These are phyloP conservation scores for Phytophthora multivora DNA, from an alignment of 352 stramenopile genomes.

Conservation along the genomic window DNA sequence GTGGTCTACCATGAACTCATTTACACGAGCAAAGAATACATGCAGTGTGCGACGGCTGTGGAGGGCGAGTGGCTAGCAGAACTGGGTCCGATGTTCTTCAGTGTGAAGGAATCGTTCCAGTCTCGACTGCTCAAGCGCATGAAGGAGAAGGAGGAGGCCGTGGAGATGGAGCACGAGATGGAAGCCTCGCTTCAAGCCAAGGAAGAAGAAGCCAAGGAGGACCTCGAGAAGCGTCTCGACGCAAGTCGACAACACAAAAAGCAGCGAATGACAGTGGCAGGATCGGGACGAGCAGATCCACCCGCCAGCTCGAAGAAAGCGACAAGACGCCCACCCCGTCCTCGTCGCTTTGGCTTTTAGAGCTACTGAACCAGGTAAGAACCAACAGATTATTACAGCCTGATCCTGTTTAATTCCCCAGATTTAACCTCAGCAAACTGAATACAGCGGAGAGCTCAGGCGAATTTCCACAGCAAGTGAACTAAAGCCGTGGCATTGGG, in stretches of 20 bases:
- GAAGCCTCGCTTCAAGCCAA: conserved; percentile 32
- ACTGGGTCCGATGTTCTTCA: conserved; percentile 99
- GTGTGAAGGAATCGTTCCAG: conserved; percentile 97
- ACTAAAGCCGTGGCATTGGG: conserved; percentile 1
- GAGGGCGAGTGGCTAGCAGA: conserved; percentile 99
- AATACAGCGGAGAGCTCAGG: background rate
- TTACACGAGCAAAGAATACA: conserved; percentile 99
- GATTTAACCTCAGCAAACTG: no score
- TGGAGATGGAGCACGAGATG: conserved; percentile 90
- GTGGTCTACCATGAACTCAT: conserved; percentile 99
- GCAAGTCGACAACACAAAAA: conserved; percentile 51
- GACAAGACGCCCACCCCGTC: conserved; percentile 61
- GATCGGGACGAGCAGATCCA: conserved; percentile 42
- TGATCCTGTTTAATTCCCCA: no score
- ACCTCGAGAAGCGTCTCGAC: conserved; percentile 12
- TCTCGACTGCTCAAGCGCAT: conserved; percentile 89
- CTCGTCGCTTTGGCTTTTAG: conserved; percentile 77
- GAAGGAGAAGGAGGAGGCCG: conserved; percentile 79
- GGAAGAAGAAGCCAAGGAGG: conserved; percentile 23
- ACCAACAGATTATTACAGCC: no score
- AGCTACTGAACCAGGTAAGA: conserved; percentile 1
- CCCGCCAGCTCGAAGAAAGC: conserved; percentile 42
- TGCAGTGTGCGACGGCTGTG: conserved; percentile 98
- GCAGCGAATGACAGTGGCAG: conserved; percentile 66
- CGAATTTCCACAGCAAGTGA: conserved; percentile 6